Evolutionary conservation across 306 rosid species (phyloP), one percentile per base, ranked within the genome.

Genomic region (Gillenia trifoliata): DNA sequence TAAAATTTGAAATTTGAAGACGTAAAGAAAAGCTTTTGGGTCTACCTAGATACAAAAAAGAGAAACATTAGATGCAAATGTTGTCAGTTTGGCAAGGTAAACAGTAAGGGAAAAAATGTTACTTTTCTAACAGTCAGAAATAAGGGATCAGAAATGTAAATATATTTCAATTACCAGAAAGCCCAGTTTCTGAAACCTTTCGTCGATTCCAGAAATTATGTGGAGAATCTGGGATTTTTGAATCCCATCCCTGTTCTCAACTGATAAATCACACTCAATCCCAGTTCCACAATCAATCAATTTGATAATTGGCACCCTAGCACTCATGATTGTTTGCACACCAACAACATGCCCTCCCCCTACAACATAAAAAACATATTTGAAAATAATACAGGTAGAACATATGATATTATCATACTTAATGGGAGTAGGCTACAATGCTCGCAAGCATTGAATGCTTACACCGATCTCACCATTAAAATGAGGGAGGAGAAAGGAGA

Each of bases 211-310:
- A 69, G 73, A 49, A 28, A 69, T 11, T 20, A 69, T 6, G 45
- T 69, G 40, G 20, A 69, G 26, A 31, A 69, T 69, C 61, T 69
- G 45, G n/a, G 62, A 69, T 49, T 69, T 69, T 69, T 29, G 11
- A 69, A 69, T 69, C 62, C 62, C 73, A 50, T 69, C 73, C 62
- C 45, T 29, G 73, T 69, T 69, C 62, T 69, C 73, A 69, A 69
- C 62, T 17, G 73, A 69, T 30, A 69, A 69, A 50, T 69, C 73
- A 69, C 73, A 50, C 26, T 69, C 62, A 12, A 69, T 50, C 54
- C 73, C 73, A 0, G 62, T 69, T 20, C 73, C 73, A 69, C 73
- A 50, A 34, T 30, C 62, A 28, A 69, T 23, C 49, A 50, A 57
- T 52, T 69, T 69, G 73, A 69, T n/a, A 28, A 69, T 69, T 30